Conservation (phyloP, 192 early-diverging fungal species). For the Backusella tuberculispora region DNA sequence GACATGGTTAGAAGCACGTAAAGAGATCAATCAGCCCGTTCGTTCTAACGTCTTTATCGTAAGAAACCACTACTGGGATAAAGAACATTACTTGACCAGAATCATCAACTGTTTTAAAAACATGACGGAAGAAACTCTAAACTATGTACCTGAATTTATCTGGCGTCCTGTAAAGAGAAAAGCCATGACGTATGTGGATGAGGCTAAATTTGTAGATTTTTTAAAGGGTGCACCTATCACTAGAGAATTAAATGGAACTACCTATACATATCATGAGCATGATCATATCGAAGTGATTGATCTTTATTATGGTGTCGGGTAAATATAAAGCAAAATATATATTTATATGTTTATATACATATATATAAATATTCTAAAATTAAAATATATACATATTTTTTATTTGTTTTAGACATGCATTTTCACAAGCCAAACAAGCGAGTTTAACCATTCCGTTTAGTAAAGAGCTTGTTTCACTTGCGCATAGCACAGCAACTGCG, state of each 20-base stretch:
- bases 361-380: no score
- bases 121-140: neutral
- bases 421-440: conserved; percentile 33
- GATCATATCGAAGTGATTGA: conserved; percentile 36
- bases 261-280: neutral
- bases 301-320: conserved; percentile 42
- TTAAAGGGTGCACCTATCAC: neutral
- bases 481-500: conserved; percentile 8
- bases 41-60: conserved; percentile 33
- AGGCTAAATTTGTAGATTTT: neutral
- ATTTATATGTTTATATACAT: neutral
- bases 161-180: neutral
- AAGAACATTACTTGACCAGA: neutral
- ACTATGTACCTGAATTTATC: neutral
- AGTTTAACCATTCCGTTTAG: conserved; percentile 30
- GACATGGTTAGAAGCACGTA: conserved; percentile 32
- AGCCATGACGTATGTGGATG: neutral
- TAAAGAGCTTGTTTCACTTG: conserved; percentile 16
- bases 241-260: neutral
- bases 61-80: neutral
- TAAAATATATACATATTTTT: neutral
- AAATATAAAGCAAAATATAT: neutral
- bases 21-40: conserved; percentile 7
- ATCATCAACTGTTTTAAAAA: neutral
- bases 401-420: conserved; percentile 30